These are phyloP conservation scores for Solanum virginianum DNA, from an alignment of 257 asterid genomes.

Conservation along the genomic window DNA sequence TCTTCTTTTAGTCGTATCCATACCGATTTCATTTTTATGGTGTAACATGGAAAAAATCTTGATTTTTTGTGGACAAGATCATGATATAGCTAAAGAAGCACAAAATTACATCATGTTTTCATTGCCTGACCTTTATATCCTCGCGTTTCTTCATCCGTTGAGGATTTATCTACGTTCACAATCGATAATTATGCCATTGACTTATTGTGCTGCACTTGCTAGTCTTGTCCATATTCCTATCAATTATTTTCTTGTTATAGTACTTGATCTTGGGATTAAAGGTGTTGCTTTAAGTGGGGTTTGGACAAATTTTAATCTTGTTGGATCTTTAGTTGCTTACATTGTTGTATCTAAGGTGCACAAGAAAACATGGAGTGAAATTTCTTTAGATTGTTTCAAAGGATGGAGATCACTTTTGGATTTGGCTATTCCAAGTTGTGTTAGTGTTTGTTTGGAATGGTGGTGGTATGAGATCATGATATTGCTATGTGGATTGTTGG, in stretches of 20 bases:
- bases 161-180: slow-evolving; percentile 39
- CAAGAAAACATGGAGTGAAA: slow-evolving; percentile 25
- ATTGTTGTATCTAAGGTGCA: slow-evolving; percentile 18
- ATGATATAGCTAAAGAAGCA: slow-evolving; percentile 24
- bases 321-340: slow-evolving; percentile 23
- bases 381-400: slow-evolving; percentile 20
- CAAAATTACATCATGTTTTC: slow-evolving; percentile 29
- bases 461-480: slow-evolving; percentile 71
- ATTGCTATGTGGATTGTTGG: slow-evolving; percentile 31
- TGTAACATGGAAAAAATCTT: slow-evolving; percentile 30
- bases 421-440: slow-evolving; percentile 45
- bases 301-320: slow-evolving; percentile 43
- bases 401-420: slow-evolving; percentile 24
- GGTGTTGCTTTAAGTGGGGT: slow-evolving; percentile 47
- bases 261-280: slow-evolving; percentile 28
- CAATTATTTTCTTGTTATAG: slow-evolving; percentile 28
- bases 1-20: slow-evolving; percentile 20
- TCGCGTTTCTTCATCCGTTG: slow-evolving; percentile 37
- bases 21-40: slow-evolving; percentile 41
- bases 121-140: slow-evolving; percentile 32
- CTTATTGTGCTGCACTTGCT: slow-evolving; percentile 28
- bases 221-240: slow-evolving; percentile 33
- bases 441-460: slow-evolving; percentile 53
- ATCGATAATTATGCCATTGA: slow-evolving; percentile 41
- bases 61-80: slow-evolving; percentile 30